A percentile compares a stretch with the other conserved stretches of the same genome.
These are phyloP conservation scores for Sutorius australiensis DNA, from an alignment of 768 basidiomycete species.

Conservation along the genomic window DNA sequence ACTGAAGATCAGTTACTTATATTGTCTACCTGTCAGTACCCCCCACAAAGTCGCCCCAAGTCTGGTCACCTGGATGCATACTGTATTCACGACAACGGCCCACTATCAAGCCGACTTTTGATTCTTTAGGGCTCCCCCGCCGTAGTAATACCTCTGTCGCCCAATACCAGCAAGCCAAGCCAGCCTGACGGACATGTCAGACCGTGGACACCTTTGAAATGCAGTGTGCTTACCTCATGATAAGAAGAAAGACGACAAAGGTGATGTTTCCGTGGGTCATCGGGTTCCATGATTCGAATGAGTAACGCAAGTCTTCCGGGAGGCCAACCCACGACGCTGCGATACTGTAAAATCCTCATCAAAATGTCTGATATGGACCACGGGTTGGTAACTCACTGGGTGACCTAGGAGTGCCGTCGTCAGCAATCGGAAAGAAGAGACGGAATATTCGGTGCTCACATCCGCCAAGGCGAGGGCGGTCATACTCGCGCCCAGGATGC, in stretches of 20 bases:
- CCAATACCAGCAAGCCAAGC: conserved; percentile 56
- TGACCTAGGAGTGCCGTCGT: conserved; percentile 38
- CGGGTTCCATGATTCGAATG: conserved; percentile 56
- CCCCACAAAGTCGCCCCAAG: neutral
- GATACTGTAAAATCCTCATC: conserved; percentile 42
- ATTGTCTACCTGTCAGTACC: neutral
- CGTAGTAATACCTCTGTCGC: conserved; percentile 43
- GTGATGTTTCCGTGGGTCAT: conserved; percentile 79
- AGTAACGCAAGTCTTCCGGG: conserved; percentile 51
- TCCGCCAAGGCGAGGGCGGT: conserved; percentile 66
- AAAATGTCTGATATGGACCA: neutral
- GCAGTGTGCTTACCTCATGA: conserved; percentile 44
- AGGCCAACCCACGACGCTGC: conserved; percentile 52
- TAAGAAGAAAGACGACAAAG: conserved; percentile 51
- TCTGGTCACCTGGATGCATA: neutral
- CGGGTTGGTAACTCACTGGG: conserved; percentile 47
- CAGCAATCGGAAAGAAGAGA: neutral
- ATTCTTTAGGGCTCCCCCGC: conserved; percentile 13
- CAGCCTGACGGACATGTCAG: conserved; percentile 32
- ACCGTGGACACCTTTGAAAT: neutral
- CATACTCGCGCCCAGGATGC: conserved; percentile 60
- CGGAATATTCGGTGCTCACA: conserved; percentile 39
- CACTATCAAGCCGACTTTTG: conserved; percentile 14
- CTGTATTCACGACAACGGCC: neutral
- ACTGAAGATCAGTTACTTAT: neutral